phyloP scores from a whole-genome alignment of 352 stramenopile species.

The Pythium chondricola region DNA sequence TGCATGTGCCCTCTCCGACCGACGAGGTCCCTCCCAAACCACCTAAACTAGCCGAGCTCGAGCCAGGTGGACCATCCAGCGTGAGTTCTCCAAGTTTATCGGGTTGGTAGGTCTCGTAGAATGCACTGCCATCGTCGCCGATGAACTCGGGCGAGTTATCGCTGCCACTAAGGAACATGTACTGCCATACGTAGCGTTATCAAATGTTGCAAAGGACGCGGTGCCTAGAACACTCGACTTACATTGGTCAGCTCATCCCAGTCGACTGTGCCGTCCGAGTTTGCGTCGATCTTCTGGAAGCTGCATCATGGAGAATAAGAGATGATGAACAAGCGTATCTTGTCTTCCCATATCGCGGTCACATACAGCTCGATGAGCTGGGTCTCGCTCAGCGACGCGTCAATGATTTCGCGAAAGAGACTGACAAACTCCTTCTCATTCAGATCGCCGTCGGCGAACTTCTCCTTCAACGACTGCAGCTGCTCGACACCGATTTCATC shows the following conservation, averaged over 20 bases:
- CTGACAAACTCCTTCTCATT: constrained; percentile 83
- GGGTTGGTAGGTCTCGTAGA: constrained; percentile 56
- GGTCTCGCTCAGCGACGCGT: constrained; percentile 65
- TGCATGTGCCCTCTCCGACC: too few relatives aligned
- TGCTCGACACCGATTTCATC: constrained; percentile 80
- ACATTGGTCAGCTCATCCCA: constrained; percentile 89
- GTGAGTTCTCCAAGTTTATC: constrained; percentile 37
- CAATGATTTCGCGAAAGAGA: constrained; percentile 78
- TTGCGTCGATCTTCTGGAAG: constrained; percentile 87
- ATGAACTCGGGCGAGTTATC: constrained; percentile 53
- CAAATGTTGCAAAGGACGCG: constrained; percentile 2
- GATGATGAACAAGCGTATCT: too few relatives aligned
- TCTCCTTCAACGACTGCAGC: constrained; percentile 78
- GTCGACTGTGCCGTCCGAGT: constrained; percentile 81
- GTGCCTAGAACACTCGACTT: too few relatives aligned
- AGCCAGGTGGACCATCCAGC: too few relatives aligned
- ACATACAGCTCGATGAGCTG: constrained; percentile 78
- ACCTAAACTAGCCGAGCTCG: too few relatives aligned
- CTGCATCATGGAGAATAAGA: constrained; percentile 15
- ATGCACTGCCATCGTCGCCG: constrained; percentile 54
- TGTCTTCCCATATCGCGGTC: not conserved
- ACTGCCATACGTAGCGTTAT: constrained; percentile 27
- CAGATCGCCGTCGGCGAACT: constrained; percentile 76
- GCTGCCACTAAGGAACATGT: constrained; percentile 80
- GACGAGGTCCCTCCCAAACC: too few relatives aligned